Percentiles rank a stretch among this genome's conserved stretches.
Evolutionary conservation across 148 eudicot genomes (phyloP).

Genomic region (Persicaria tinctoria): DNA sequence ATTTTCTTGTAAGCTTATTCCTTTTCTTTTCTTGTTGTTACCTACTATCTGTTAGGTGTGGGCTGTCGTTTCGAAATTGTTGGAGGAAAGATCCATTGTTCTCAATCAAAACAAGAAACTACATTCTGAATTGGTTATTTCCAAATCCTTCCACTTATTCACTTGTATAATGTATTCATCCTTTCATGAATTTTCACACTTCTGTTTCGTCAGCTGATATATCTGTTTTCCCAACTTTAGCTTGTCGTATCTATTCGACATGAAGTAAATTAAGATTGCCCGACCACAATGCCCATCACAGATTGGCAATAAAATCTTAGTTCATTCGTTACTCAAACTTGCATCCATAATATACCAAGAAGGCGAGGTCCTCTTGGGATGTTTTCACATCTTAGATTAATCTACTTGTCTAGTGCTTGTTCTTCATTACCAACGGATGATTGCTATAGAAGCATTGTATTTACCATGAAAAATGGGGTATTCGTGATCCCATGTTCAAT

Average conservation of each 20-base stretch:
- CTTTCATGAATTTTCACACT: neutral
- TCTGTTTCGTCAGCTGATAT: neutral
- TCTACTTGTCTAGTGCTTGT: neutral
- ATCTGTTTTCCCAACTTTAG: neutral
- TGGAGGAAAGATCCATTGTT: neutral
- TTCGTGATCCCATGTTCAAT: neutral
- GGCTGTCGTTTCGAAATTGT: neutral
- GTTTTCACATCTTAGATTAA: neutral
- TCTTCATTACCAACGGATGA: too few species aligned
- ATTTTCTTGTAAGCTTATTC: neutral
- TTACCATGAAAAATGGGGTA: neutral
- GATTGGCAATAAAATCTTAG: neutral
- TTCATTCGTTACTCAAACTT: neutral
- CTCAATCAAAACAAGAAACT: neutral
- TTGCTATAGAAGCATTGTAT: too few species aligned
- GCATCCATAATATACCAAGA: neutral
- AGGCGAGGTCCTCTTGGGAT: too few species aligned
- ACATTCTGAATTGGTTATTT: conserved; percentile 1
- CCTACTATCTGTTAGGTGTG: neutral
- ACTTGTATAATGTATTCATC: neutral
- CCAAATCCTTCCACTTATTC: neutral
- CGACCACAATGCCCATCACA: too few species aligned
- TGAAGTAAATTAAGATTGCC: too few species aligned
- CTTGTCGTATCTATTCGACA: too few species aligned
- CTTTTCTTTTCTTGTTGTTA: neutral